Evolutionary conservation across 345 rosid species (phyloP), one percentile per base, ranked within the genome.

Genomic region (Jatropha curcas): DNA sequence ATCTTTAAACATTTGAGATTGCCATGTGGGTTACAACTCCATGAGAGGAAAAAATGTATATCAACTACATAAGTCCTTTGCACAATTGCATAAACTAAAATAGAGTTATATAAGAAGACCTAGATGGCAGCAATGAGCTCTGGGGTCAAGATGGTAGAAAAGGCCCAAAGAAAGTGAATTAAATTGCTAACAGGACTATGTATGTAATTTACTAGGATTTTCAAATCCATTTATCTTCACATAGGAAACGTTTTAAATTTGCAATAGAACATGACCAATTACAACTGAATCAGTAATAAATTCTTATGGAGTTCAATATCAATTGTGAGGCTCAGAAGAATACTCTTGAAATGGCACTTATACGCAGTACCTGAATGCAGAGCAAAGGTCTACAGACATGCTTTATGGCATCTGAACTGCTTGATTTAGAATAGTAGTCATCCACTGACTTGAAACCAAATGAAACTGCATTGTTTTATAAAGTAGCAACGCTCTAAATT

Each of bases 371-470:
- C 96, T 91, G 98, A 74, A 94, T 90, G 83, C 97, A 94, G 27
- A 94, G 96, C 86, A 94, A 82, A 48, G 97, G 98, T 7, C 65
- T 83, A 7, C 62, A 60, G 16, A 94, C 87, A 58, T 87, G 70
- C 78, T 92, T 90, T 71, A 94, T 82, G 33, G 80, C 58, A 71
- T 88, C 86, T n/a, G 92, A 90, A 82, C 98, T 94, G 84, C 93
- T 87, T 31, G 97, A 94, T 74, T 86, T 84, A 67, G 87, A 84
- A 72, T 94, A 94, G 79, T 94, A 92, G 9, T 94, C 98, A 82
- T 90, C 96, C 52, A 87, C 98, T 0, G 97, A 86, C 74, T 89
- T 90, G 88, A 94, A 94, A 72, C 98, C 96, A 82, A 92, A 94
- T 28, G 96, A 92, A 28, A 94, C 98, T 90, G 92, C 84, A 67